Evolutionary conservation across 352 stramenopile genomes (phyloP).

Genomic region (Pythium rhizo-oryzae): DNA sequence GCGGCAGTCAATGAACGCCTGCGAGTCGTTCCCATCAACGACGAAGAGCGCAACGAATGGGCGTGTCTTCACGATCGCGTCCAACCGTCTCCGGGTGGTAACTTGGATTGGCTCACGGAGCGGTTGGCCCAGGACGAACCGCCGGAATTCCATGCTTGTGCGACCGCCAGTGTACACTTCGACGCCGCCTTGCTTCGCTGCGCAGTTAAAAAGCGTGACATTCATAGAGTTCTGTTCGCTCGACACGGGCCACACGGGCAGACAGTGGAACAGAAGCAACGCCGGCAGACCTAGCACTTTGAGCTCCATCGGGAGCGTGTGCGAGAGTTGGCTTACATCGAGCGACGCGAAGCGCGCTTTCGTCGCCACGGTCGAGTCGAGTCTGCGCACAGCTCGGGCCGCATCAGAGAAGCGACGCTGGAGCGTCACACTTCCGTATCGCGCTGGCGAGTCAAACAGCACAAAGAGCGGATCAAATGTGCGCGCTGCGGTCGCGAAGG

Average conservation of each 20-base stretch:
- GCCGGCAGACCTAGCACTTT: constrained; percentile 34
- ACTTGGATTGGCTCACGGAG: constrained; percentile 29
- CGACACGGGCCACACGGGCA: background rate
- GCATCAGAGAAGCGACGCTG: constrained; percentile 38
- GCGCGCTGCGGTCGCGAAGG: constrained; percentile 21
- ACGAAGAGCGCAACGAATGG: constrained; percentile 42
- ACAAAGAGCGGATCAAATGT: constrained; percentile 42
- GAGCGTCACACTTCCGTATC: constrained; percentile 36
- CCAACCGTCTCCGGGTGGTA: constrained; percentile 14
- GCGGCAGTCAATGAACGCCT: constrained; percentile 38
- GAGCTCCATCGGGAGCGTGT: constrained; percentile 21
- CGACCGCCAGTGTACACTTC: constrained; percentile 37
- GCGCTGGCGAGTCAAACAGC: constrained; percentile 41
- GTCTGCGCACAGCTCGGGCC: constrained; percentile 28
- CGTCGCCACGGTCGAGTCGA: constrained; percentile 17
- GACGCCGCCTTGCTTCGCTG: constrained; percentile 16
- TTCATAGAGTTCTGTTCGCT: constrained; percentile 12
- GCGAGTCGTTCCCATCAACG: constrained; percentile 35
- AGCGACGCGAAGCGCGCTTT: constrained; percentile 33
- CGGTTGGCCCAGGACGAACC: constrained; percentile 37
- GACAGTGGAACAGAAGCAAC: constrained; percentile 39
- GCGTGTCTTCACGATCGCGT: constrained; percentile 20
- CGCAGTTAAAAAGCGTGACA: constrained; percentile 25
- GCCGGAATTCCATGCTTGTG: constrained; percentile 44
- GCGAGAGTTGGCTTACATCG: constrained; percentile 27